A percentile compares a stretch with the other conserved stretches of the same genome.
Evolutionary conservation across 2,329 filamentous ascomycete species (phyloP).

Genomic region (Teratosphaeria destructans): DNA sequence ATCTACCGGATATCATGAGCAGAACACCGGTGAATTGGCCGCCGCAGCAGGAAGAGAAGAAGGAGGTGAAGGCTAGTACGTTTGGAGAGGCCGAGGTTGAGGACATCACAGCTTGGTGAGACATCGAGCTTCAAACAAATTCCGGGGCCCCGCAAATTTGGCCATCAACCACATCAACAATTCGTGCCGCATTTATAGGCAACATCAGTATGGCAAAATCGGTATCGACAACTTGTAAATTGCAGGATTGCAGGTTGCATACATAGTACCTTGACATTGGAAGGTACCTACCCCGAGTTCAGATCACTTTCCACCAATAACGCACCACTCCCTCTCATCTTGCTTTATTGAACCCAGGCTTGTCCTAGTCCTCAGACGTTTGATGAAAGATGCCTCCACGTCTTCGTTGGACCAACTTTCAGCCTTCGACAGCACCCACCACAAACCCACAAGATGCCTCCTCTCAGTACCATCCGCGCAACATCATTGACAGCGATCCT

Average conservation of each 20-base stretch:
- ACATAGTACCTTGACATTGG: neutral
- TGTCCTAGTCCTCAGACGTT: neutral
- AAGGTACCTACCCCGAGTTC: neutral
- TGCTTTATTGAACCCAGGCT: neutral
- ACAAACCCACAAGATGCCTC: neutral
- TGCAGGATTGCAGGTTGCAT: neutral
- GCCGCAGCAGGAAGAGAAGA: conserved; percentile 41
- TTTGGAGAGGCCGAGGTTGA: conserved; percentile 95
- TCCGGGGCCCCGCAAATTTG: no score
- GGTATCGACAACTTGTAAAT: no score
- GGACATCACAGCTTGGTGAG: conserved; percentile 87
- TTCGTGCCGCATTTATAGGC: no score
- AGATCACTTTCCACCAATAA: neutral
- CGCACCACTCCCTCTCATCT: neutral
- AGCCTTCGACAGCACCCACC: neutral
- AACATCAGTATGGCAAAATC: no score
- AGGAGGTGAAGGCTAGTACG: conserved; percentile 74
- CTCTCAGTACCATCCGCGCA: neutral
- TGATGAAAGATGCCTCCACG: neutral
- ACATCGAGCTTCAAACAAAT: no score
- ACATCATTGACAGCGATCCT: neutral
- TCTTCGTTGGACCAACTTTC: neutral
- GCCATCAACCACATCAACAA: no score
- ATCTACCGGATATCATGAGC: conserved; percentile 79
- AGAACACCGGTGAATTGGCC: conserved; percentile 33